Evolutionary conservation across 176 grass and related monocot species (phyloP), one percentile per base, ranked within the genome.

Genomic region (Phragmites australis): DNA sequence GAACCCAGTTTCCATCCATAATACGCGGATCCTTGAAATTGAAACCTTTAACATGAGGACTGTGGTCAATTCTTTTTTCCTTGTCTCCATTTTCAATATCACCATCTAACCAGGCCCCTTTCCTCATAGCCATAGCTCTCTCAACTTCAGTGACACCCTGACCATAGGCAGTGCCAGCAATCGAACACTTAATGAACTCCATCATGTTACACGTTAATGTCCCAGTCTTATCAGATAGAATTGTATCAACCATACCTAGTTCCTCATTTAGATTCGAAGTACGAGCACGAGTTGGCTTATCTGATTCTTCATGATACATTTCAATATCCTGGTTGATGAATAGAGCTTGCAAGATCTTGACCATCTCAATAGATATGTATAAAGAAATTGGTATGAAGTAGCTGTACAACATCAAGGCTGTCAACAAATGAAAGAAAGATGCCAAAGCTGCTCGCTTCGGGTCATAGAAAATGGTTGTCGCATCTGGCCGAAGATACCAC

Each of bases 161-260:
- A 65, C 97, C 97, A 88, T 99, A 99, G 68, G 92, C 82, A 45
- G 60, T 88, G 25, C 97, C 93, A 66, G 90, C 93, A 84, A 99
- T 96, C 0, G 97, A 99, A 81, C 97, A 99, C 60, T 99, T 99
- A 64, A 99, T 93, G 80, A 99, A 99, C 80, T 99, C 97, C 97
- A 99, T 99, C 81, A 91, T 96, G 71, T 99, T 99, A 80, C 97
- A 99, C 1, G 97, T 99, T 55, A 99, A 87, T 47, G 97, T 99
- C 43, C 97, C 97, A 56, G 97, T 99, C 73, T 99, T 99, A 63
- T 99, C 97, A 34, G 92, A 96, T 77, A 99, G 89, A 74, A 99
- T 91, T 42, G 97, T 99, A 88, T 95, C 88, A 65, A 99, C 97
- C 89, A 93, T 93, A 79, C 97, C 97, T 43, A 99, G 87, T 80